These are phyloP conservation scores for Paramecium primaurelia DNA, from an alignment of 73 alveolate species.

Conservation along the genomic window DNA sequence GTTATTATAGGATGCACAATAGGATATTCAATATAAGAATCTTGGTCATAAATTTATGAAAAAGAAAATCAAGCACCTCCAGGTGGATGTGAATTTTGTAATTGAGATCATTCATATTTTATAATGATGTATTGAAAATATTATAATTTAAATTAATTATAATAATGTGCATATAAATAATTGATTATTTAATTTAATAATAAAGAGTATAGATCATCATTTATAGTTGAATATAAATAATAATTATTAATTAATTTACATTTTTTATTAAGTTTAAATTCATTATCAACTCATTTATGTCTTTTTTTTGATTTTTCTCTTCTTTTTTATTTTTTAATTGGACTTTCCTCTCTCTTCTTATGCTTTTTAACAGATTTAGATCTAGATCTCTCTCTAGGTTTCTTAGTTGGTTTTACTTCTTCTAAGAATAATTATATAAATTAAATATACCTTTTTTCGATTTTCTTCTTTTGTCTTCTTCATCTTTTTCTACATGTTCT, in stretches of 20 bases:
- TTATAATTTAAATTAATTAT: background rate
- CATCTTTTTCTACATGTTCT: background rate
- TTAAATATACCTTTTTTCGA: background rate
- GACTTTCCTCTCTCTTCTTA: slow-evolving; percentile 14
- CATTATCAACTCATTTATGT: background rate
- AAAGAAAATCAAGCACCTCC: slow-evolving; percentile 27
- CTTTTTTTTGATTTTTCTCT: background rate
- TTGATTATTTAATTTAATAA: too few relatives aligned
- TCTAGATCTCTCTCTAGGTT: background rate
- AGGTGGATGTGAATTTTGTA: slow-evolving; percentile 16
- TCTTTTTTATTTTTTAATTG: background rate
- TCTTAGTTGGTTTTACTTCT: background rate
- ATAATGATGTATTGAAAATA: background rate
- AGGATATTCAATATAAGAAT: background rate
- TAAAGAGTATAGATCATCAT: too few relatives aligned
- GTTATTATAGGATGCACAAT: background rate
- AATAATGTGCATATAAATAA: too few relatives aligned
- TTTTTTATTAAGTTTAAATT: background rate
- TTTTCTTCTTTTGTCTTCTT: background rate
- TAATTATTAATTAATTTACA: background rate
- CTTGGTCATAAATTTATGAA: background rate
- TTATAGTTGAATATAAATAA: too few relatives aligned
- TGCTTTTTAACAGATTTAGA: background rate
- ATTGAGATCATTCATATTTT: background rate
- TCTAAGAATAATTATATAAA: background rate